Evolutionary conservation across 768 basidiomycete genomes (phyloP).

Genomic region (Trametes villosa): DNA sequence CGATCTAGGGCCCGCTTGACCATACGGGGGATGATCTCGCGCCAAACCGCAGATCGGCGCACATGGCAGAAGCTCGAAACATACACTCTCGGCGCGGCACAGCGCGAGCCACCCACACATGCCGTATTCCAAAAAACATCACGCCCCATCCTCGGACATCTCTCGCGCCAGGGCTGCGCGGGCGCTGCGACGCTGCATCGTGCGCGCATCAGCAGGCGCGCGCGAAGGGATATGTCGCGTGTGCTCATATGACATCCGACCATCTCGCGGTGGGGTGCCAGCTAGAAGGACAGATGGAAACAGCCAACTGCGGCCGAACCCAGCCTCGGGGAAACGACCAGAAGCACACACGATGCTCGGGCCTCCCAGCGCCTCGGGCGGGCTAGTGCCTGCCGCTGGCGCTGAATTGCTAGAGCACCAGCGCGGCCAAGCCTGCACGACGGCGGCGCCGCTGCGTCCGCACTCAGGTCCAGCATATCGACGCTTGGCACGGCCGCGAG

Average conservation of each 20-base stretch:
- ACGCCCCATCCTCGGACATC: neutral
- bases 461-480: neutral
- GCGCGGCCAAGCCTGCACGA: neutral
- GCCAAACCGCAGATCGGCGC: neutral
- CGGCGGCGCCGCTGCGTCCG: neutral
- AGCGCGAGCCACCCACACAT: neutral
- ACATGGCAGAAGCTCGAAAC: neutral
- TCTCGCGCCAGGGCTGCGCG: neutral
- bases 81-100: too few species aligned
- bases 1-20: neutral
- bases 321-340: constrained; percentile 9
- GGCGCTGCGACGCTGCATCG: neutral
- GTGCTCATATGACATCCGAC: constrained; percentile 10
- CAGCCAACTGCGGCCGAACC: constrained; percentile 10
- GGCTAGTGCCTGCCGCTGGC: neutral
- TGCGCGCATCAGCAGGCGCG: neutral
- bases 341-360: constrained; percentile 21
- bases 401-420: neutral
- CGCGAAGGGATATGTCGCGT: neutral
- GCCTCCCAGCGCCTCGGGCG: constrained; percentile 1
- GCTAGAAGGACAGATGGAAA: neutral
- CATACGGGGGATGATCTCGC: neutral
- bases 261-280: neutral
- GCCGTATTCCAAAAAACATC: neutral
- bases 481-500: neutral